These are phyloP conservation scores for Aspergillus novoparasiticus DNA, from an alignment of 2,329 filamentous ascomycete species.

Conservation along the genomic window DNA sequence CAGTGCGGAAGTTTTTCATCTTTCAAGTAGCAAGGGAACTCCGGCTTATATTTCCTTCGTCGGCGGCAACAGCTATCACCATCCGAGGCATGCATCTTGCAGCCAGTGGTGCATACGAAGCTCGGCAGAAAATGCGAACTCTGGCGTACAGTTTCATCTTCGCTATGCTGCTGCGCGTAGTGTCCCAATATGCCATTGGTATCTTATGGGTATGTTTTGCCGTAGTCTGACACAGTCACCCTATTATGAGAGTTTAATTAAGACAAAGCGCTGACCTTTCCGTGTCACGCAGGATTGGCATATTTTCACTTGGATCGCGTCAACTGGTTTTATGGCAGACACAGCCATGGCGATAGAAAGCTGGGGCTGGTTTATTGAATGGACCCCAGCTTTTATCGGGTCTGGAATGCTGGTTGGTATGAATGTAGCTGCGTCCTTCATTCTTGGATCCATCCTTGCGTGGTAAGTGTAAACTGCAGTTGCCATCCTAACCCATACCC, in stretches of 20 bases:
- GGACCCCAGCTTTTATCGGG: conserved; percentile 10
- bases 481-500: neutral
- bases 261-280: too few species aligned
- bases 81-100: conserved; percentile 10
- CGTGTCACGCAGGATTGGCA: neutral
- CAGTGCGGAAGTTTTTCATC: conserved; percentile 9
- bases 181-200: conserved; percentile 9
- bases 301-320: conserved; percentile 7
- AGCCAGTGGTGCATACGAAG: neutral
- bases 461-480: neutral
- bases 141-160: neutral
- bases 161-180: conserved; percentile 2
- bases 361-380: conserved; percentile 12
- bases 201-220: conserved; percentile 3
- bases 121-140: conserved; percentile 6
- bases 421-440: conserved; percentile 6
- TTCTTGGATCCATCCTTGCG: conserved; percentile 5
- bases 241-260: neutral
- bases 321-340: neutral
- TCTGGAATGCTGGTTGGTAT: conserved; percentile 10
- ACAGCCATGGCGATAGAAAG: conserved; percentile 5
- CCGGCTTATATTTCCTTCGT: conserved; percentile 5
- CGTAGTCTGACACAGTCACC: neutral
- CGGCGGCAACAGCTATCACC: conserved; percentile 6
- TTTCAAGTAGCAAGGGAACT: conserved; percentile 7